Evolutionary conservation across 169 alveolate genomes (phyloP), one percentile per base, ranked within the genome.

Genomic region (Plasmodium gallinaceum): DNA sequence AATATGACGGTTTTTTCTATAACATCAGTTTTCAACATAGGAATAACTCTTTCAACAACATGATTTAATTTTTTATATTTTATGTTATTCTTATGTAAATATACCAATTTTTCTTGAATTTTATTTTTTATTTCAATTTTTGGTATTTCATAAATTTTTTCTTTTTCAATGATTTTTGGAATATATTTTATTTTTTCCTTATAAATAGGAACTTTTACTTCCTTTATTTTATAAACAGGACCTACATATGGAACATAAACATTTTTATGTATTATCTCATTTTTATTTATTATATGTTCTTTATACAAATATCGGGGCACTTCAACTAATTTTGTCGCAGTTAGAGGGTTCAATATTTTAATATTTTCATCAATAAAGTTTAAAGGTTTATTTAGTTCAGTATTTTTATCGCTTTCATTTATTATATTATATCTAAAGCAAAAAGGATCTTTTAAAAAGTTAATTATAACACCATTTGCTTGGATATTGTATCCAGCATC

Each of bases 401-500:
- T 46, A 22, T 57, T 32, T 10, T 52, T 65, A 66, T 43, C 64
- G 65, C 39, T 7, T 51, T 3, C 58, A 57, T 12, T 78, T 64
- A 20, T 24, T 37, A 51, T 65, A 24, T 48, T 66, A 48, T 78
- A 43, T 45, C 89, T 78, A 60, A 78, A 78, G 78, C 89, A 78
- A 65, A 78, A 78, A 12, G 89, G 89, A 60, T 78, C 70, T 66
- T 78, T 78, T 37, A 78, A 32, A 70, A 78, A 78, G 66, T 78
- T 78, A 78, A 78, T 46, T 43, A 78, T 78, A 18, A 78, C 18
- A 39, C 89, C 89, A 42, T 78, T 78, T 42, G 43, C 71, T 76
- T 78, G 76, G 51, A 78, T 76, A 45, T 78, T 78, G 60, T 78
- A 78, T 32, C 89, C 89, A 43, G 74, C 78, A 39, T 78, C 75